Evolutionary conservation across 345 rosid genomes (phyloP), one percentile per base, ranked within the genome.

Genomic region (Psidium guajava): DNA sequence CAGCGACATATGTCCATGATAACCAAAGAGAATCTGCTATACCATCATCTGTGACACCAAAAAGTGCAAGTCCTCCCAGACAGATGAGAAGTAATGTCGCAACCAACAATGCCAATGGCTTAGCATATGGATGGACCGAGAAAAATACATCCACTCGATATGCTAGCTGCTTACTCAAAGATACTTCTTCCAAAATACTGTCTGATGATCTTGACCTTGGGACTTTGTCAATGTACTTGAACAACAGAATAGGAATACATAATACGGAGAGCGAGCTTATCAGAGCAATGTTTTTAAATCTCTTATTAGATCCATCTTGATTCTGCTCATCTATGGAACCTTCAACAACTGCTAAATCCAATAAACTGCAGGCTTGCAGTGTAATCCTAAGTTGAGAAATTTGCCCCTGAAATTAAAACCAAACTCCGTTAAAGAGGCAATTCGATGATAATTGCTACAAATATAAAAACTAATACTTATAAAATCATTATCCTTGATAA

Each of bases 1-100:
- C 93, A 82, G 97, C 95, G 13, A 92, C 91, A 69, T 59, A 94
- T 12, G 95, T 94, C 95, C 97, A 94, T 54, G 95, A 92, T 74
- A 93, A 88, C 95, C 97, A 94, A 88, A 94, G 95, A 84, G 92
- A 91, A 87, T 94, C 95, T 47, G 93, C 94, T 61, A 94, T 82
- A 69, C 89, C 81, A 87, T 91, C 95, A 89, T 90, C 91, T 14
- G 93, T 93, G 84, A 91, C 95, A 10, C 95, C 94, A 85, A 87
- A 93, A 54, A 94, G 93, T 28, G 97, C 92, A 86, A 93, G 89
- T 5, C 97, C 97, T 58, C 97, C 95, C 15, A 94, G 91, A 83
- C 89, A 91, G 54, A 94, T 90, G 82, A 94, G 95, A 32, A 94
- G 84, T 52, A 93, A 86, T 57, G 97, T 92, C 52, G 95, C 95